Base-by-base conservation (phyloP, 495 filamentous ascomycete species). In the Chaetomidium leptoderma region DNA sequence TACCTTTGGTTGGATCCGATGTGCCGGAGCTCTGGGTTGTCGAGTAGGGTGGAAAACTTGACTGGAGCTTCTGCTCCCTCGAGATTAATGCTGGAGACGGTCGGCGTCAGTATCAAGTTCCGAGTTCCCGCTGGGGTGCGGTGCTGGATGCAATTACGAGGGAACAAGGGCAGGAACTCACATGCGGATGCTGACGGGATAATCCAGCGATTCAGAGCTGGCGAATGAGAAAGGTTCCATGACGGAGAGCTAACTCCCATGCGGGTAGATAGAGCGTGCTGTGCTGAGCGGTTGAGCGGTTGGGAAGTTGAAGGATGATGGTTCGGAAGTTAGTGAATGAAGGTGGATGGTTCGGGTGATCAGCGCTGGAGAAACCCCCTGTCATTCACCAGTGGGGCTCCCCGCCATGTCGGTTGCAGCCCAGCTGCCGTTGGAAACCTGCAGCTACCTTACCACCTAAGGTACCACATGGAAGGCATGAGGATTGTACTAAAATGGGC, bases 141-240 rank as follows among this genome's bases (percentile, higher is more conserved):
- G 1, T 36, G 23, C 37, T 37, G n/a, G 7, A 5, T 19, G 8
- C 14, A 9, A 7, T 27, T 26, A 44, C 3, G 23, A 16, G 3
- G 16, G 9, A 13, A 21, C 11, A 42, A 19, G 5, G 5, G 23
- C n/a, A 2, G 51, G 16, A 57, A 63, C 58, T 29, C 39, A 69
- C 66, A 97, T 90, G 64, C 89, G 90, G 57, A 97, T 83, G 72
- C 84, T 85, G 52, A 97, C 81, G 16, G 87, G 82, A 58, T 89
- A 81, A 63, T 90, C 78, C 55, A 97, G 79, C 67, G 83, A 79
- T 40, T 88, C 85, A 44, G 93, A 96, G 63, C 83, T 87, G 45
- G 90, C 91, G 76, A 97, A 97, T 1, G 90, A 92, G 71, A 95
- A 97, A 43, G 91, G 85, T 66, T 98, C 93, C 91, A 97, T 96